Conservation (phyloP, 345 rosid species). For the Cardiospermum halicacabum region DNA sequence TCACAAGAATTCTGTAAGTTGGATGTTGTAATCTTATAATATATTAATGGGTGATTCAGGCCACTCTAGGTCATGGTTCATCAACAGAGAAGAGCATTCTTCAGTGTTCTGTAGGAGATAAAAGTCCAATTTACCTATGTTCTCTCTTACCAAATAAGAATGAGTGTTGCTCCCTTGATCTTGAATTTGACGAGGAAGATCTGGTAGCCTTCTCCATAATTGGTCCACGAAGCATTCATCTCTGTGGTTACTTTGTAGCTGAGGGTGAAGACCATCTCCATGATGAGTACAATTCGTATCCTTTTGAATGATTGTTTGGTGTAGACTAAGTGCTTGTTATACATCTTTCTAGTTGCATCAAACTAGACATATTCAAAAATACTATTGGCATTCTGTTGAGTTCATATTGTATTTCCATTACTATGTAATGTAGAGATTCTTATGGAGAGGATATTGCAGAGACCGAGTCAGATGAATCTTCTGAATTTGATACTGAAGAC, state of each 20-base stretch:
- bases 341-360: background rate
- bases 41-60: constrained; percentile 38
- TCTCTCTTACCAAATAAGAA: constrained; percentile 61
- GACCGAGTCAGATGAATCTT: constrained; percentile 52
- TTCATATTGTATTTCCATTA: constrained; percentile 25
- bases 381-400: background rate
- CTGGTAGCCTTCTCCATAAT: constrained; percentile 63
- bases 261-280: constrained; percentile 44
- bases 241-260: constrained; percentile 68
- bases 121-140: constrained; percentile 61
- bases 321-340: background rate
- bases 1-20: background rate
- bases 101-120: constrained; percentile 66
- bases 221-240: constrained; percentile 78
- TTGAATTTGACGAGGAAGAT: constrained; percentile 66
- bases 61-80: constrained; percentile 80
- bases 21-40: constrained; percentile 4
- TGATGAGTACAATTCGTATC: constrained; percentile 78
- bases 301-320: constrained; percentile 20
- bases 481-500: constrained; percentile 63
- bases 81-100: constrained; percentile 57
- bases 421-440: constrained; percentile 45
- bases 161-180: constrained; percentile 74
- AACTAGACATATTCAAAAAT: background rate
- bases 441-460: constrained; percentile 57